A percentile compares a stretch with the other conserved stretches of the same genome.
phyloP scores from a whole-genome alignment of 768 basidiomycete species.

The Boletus coccyginus region DNA sequence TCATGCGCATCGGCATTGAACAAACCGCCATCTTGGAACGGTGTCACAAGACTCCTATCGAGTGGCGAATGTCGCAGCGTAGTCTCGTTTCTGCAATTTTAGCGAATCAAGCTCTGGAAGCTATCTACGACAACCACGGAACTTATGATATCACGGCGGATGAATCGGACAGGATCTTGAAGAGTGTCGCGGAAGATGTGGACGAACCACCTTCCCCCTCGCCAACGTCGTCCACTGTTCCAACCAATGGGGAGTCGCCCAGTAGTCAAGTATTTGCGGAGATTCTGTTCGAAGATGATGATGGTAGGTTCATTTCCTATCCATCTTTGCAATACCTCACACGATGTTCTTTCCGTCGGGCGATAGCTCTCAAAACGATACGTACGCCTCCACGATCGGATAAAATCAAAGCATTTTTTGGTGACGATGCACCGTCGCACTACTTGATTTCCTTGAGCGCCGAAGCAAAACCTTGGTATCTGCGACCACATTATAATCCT shows the following conservation, averaged over 20 bases:
- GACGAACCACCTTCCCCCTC: background rate
- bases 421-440: slow-evolving; percentile 46
- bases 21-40: slow-evolving; percentile 38
- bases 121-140: slow-evolving; percentile 13
- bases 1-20: slow-evolving; percentile 38
- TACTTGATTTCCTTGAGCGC: slow-evolving; percentile 40
- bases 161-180: slow-evolving; percentile 9
- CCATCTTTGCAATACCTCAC: background rate
- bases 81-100: slow-evolving; percentile 33
- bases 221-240: too few relatives aligned
- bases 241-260: background rate
- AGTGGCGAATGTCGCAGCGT: slow-evolving; percentile 46
- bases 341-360: background rate
- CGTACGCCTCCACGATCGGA: slow-evolving; percentile 23
- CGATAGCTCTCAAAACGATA: slow-evolving; percentile 11
- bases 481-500: slow-evolving; percentile 52
- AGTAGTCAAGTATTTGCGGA: background rate
- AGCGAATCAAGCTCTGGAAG: slow-evolving; percentile 18
- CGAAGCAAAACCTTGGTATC: slow-evolving; percentile 54
- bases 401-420: slow-evolving; percentile 53
- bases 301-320: slow-evolving; percentile 4
- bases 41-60: slow-evolving; percentile 40
- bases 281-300: slow-evolving; percentile 15
- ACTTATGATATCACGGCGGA: slow-evolving; percentile 6
- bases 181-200: slow-evolving; percentile 10